A percentile compares a stretch with the other conserved stretches of the same genome.
These are phyloP conservation scores for Xenoacremonium recifei DNA, from an alignment of 2,329 filamentous ascomycete genomes.

Conservation along the genomic window DNA sequence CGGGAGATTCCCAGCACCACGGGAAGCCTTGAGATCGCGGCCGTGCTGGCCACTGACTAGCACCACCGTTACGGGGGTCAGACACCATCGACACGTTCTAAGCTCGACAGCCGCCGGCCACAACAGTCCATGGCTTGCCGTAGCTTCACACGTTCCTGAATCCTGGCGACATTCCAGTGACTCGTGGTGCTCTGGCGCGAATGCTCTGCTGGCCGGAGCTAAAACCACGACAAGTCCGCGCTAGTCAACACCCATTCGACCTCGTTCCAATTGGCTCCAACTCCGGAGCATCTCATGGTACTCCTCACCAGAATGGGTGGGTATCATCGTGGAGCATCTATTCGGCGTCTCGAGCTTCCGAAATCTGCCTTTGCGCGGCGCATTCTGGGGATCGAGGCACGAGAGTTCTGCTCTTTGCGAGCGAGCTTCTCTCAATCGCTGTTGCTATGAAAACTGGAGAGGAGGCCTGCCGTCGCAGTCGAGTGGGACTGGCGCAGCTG, in stretches of 20 bases:
- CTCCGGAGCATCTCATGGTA: conserved; percentile 7
- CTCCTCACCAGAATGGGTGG: conserved; percentile 18
- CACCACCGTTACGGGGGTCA: conserved; percentile 21
- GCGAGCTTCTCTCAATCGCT: neutral
- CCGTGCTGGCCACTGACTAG: conserved; percentile 22
- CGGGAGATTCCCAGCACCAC: conserved; percentile 27
- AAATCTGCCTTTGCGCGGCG: conserved; percentile 13
- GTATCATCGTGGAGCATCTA: conserved; percentile 6
- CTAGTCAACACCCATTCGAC: conserved; percentile 16
- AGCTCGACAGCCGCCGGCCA: conserved; percentile 24
- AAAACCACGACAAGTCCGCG: conserved; percentile 17
- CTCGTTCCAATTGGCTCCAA: conserved; percentile 5
- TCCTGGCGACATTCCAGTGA: conserved; percentile 26
- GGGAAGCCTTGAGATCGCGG: conserved; percentile 26
- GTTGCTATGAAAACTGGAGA: neutral
- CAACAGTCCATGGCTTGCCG: conserved; percentile 28
- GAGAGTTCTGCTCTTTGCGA: neutral
- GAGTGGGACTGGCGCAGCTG: neutral
- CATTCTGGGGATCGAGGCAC: neutral
- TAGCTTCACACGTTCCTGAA: conserved; percentile 31
- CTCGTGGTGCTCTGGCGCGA: conserved; percentile 21
- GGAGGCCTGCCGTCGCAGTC: neutral
- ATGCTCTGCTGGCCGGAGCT: conserved; percentile 16
- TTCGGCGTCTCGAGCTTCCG: conserved; percentile 26
- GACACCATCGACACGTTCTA: conserved; percentile 25